These are phyloP conservation scores for Populus trichocarpa DNA, from an alignment of 441 rosid species.

Conservation along the genomic window DNA sequence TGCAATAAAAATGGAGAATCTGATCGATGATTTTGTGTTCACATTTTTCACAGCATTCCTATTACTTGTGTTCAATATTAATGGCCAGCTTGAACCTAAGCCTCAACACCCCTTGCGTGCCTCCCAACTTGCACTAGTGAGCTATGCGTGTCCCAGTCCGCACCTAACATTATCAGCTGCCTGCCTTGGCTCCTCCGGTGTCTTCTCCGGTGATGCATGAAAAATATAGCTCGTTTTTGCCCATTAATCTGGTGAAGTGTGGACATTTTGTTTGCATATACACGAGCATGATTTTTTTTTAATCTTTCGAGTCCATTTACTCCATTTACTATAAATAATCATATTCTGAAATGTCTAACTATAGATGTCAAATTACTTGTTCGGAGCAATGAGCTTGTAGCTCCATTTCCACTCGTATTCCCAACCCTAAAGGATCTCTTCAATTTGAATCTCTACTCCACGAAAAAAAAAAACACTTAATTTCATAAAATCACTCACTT, in stretches of 20 bases:
- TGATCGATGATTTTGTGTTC: background rate
- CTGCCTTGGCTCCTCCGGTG: background rate
- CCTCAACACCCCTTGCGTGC: conserved; percentile 43
- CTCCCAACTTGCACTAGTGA: conserved; percentile 51
- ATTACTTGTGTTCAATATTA: background rate
- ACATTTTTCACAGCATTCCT: conserved; percentile 14
- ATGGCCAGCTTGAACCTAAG: conserved; percentile 2
- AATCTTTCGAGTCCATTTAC: background rate
- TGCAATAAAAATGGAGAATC: conserved; percentile 29
- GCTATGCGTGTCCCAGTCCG: conserved; percentile 40
- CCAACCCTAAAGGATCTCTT: background rate
- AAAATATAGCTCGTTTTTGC: background rate
- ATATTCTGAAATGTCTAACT: background rate
- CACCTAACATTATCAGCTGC: conserved; percentile 12
- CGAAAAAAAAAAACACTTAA: no score
- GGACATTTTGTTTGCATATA: background rate
- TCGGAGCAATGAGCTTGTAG: background rate
- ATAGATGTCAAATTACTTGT: background rate
- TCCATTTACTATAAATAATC: background rate
- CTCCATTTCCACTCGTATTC: background rate
- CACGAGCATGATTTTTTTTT: background rate
- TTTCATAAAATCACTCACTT: background rate
- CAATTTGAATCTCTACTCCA: background rate
- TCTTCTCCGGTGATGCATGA: background rate
- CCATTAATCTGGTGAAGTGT: no score